Evolutionary conservation across 768 basidiomycete genomes (phyloP).

Genomic region (Rhodotorula sphaerocarpa): DNA sequence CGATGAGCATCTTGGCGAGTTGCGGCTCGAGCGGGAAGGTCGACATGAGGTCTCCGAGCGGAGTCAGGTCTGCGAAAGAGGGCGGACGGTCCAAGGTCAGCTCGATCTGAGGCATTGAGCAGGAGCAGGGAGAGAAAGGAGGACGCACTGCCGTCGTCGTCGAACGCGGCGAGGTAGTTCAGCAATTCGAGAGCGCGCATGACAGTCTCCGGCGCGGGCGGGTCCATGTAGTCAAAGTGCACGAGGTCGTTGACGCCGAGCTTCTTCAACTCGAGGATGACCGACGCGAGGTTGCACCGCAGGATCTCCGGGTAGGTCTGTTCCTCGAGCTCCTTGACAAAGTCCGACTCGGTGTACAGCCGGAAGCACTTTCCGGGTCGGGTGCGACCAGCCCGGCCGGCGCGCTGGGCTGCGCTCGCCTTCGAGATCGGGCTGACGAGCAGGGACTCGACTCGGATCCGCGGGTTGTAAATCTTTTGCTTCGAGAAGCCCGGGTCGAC

Average conservation of each 20-base stretch:
- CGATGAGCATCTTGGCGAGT: slow-evolving; percentile 87
- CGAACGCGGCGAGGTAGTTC: slow-evolving; percentile 82
- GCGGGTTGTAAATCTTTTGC: slow-evolving; percentile 96
- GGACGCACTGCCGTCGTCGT: slow-evolving; percentile 68
- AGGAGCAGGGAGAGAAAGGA: background rate
- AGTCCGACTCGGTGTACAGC: slow-evolving; percentile 93
- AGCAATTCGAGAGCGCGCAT: slow-evolving; percentile 93
- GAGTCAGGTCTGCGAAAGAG: slow-evolving; percentile 53
- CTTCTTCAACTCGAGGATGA: slow-evolving; percentile 87
- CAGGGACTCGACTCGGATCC: slow-evolving; percentile 88
- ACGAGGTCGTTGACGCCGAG: slow-evolving; percentile 86
- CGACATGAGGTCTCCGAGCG: slow-evolving; percentile 83
- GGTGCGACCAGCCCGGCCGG: slow-evolving; percentile 92
- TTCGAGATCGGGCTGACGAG: slow-evolving; percentile 93
- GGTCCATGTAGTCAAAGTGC: slow-evolving; percentile 51
- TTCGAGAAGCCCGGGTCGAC: slow-evolving; percentile 97
- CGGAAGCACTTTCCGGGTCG: slow-evolving; percentile 95
- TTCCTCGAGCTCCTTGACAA: slow-evolving; percentile 88
- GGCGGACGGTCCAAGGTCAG: background rate
- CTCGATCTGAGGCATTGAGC: background rate
- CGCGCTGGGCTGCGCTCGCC: slow-evolving; percentile 89
- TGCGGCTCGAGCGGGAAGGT: slow-evolving; percentile 98
- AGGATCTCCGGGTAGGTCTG: slow-evolving; percentile 97
- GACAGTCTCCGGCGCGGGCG: slow-evolving; percentile 88
- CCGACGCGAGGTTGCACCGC: slow-evolving; percentile 83